Percentiles rank a stretch among this genome's conserved stretches.
Evolutionary conservation across 306 rosid genomes (phyloP).

Genomic region (Pyrus pyrifolia): DNA sequence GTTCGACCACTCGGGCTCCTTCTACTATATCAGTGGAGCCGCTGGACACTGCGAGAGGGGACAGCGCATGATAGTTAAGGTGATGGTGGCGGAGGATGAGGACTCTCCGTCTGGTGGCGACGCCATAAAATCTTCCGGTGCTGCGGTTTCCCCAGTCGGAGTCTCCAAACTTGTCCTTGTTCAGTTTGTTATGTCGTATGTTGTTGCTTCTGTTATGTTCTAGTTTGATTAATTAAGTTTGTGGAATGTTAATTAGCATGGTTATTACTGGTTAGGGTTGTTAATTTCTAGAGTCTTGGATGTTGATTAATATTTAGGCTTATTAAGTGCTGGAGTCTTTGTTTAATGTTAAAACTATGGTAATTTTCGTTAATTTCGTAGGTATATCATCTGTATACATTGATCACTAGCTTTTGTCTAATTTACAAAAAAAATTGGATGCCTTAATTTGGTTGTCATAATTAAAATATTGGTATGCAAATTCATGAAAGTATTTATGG

Average conservation of each 20-base stretch:
- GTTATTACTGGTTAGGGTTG: background rate
- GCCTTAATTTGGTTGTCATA: background rate
- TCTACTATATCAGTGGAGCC: slow-evolving; percentile 82
- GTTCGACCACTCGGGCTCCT: slow-evolving; percentile 45
- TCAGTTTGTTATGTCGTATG: slow-evolving; percentile 19
- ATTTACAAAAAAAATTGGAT: background rate
- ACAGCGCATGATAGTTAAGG: slow-evolving; percentile 69
- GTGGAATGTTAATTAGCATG: background rate
- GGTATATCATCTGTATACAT: background rate
- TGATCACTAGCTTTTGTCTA: background rate
- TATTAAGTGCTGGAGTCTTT: background rate
- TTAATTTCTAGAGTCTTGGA: background rate
- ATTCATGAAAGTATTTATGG: no score
- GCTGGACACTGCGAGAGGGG: slow-evolving; percentile 71
- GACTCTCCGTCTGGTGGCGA: slow-evolving; percentile 10
- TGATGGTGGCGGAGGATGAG: slow-evolving; percentile 31
- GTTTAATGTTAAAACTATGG: background rate
- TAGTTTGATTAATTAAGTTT: background rate
- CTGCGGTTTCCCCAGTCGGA: slow-evolving; percentile 4
- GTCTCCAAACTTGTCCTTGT: slow-evolving; percentile 19
- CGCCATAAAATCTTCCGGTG: slow-evolving; percentile 19
- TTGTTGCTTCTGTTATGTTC: slow-evolving; percentile 12
- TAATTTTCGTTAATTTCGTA: background rate
- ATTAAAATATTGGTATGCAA: no score
- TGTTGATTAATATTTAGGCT: background rate